Conservation (phyloP, 306 rosid genomes). For the Luffa aegyptiaca region DNA sequence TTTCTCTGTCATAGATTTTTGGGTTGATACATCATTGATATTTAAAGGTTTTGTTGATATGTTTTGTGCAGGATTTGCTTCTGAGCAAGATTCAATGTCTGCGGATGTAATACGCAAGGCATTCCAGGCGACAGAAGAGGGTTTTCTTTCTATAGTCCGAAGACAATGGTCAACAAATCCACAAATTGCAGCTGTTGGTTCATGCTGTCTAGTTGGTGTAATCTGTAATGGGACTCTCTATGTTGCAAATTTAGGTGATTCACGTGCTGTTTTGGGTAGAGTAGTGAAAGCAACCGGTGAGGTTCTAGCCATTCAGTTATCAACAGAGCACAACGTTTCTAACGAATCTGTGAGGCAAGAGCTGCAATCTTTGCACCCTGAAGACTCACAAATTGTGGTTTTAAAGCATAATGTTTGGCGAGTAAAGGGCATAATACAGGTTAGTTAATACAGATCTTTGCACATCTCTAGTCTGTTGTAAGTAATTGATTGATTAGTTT, state of each 20-base stretch:
- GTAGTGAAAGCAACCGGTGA: conserved; percentile 64
- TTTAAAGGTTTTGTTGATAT: background rate
- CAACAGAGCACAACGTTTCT: conserved; percentile 67
- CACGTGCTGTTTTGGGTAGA: conserved; percentile 91
- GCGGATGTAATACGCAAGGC: conserved; percentile 77
- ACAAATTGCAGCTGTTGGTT: conserved; percentile 91
- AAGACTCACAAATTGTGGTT: conserved; percentile 68
- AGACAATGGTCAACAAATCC: conserved; percentile 56
- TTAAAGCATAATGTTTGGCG: conserved; percentile 93
- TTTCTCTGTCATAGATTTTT: background rate
- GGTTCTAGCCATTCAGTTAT: conserved; percentile 63
- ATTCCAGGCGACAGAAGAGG: conserved; percentile 87
- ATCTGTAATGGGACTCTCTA: conserved; percentile 60
- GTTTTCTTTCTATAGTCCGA: conserved; percentile 59
- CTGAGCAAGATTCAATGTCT: conserved; percentile 74
- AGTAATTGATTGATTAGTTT: background rate
- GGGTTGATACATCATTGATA: background rate
- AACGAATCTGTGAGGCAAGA: conserved; percentile 74
- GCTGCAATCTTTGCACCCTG: conserved; percentile 78
- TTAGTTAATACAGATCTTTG: conserved; percentile 9
- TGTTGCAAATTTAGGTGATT: conserved; percentile 78
- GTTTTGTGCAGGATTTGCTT: conserved; percentile 51
- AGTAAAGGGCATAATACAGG: conserved; percentile 85
- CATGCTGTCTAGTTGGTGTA: conserved; percentile 85
- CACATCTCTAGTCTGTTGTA: background rate